phyloP scores from a whole-genome alignment of 1,139 yeast species.

The Nakaseomyces uthaithaninus region DNA sequence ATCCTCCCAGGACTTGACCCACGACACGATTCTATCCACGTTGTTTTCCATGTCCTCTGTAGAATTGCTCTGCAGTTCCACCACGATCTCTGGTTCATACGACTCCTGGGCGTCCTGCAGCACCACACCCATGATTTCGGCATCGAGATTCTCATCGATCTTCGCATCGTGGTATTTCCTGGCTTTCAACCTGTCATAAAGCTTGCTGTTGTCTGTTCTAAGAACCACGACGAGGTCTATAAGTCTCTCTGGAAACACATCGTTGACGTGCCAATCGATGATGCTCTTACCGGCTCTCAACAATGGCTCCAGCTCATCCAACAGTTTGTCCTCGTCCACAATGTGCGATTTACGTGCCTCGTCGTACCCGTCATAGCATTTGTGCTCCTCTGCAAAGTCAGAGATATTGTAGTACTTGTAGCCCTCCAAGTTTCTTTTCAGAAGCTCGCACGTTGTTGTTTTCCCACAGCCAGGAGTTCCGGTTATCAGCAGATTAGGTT shows the following conservation, averaged over 20 bases:
- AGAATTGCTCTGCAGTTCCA: conserved; percentile 63
- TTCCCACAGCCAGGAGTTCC: conserved; percentile 99
- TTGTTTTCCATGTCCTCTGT: conserved; percentile 75
- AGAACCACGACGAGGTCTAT: conserved; percentile 88
- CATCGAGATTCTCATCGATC: conserved; percentile 85
- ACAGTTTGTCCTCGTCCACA: conserved; percentile 83
- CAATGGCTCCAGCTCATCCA: conserved; percentile 73
- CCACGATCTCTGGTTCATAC: conserved; percentile 71
- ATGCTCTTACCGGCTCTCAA: conserved; percentile 77
- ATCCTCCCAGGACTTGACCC: conserved; percentile 67
- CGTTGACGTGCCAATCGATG: conserved; percentile 97
- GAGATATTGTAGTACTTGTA: conserved; percentile 63
- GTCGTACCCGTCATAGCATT: conserved; percentile 78
- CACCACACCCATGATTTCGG: conserved; percentile 93
- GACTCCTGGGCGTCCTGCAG: conserved; percentile 79
- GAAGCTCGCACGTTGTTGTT: conserved; percentile 67
- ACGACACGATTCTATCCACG: conserved; percentile 60
- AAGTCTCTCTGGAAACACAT: conserved; percentile 84
- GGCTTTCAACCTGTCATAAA: conserved; percentile 66
- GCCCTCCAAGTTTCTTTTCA: conserved; percentile 44
- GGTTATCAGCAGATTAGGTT: conserved; percentile 79
- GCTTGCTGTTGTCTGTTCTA: conserved; percentile 60
- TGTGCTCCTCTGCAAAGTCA: conserved; percentile 70
- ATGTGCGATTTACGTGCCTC: conserved; percentile 76
- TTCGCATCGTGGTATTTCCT: conserved; percentile 73